phyloP scores from a whole-genome alignment of 2,329 filamentous ascomycete species.

The Xylaria sp. region DNA sequence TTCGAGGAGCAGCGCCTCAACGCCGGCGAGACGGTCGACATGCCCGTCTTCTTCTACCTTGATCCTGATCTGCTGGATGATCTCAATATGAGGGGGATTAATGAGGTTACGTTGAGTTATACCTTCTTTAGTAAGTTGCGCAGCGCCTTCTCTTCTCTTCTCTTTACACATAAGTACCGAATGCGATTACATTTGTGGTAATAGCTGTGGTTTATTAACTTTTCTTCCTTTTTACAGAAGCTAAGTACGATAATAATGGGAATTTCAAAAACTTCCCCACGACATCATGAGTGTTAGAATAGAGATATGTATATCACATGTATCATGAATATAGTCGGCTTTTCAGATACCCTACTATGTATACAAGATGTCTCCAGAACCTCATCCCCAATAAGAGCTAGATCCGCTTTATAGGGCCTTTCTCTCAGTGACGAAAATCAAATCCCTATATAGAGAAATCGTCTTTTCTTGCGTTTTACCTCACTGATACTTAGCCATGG shows the following conservation, averaged over 20 bases:
- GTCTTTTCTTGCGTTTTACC: background rate
- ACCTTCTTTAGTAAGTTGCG: constrained; percentile 90
- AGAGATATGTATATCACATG: constrained; percentile 20
- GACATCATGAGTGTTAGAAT: constrained; percentile 11
- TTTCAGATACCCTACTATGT: constrained; percentile 20
- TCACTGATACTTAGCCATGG: background rate
- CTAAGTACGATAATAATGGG: constrained; percentile 84
- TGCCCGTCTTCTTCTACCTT: constrained; percentile 99
- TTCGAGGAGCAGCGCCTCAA: constrained; percentile 97
- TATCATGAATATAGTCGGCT: constrained; percentile 10
- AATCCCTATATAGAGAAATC: background rate
- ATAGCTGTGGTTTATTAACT: background rate
- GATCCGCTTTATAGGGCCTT: background rate
- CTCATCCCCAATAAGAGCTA: background rate
- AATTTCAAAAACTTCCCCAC: constrained; percentile 60
- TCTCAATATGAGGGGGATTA: constrained; percentile 89
- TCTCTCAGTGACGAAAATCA: background rate
- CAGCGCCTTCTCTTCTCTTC: background rate
- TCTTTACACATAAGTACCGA: too few relatives aligned
- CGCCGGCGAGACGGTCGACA: constrained; percentile 96
- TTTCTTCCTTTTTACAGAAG: constrained; percentile 63
- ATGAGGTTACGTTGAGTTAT: constrained; percentile 95
- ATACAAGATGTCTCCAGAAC: constrained; percentile 3
- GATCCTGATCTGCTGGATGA: constrained; percentile 95
- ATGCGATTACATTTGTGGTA: background rate